These are phyloP conservation scores for Zygnema cylindricum DNA, from an alignment of 139 green algal genomes.

Conservation along the genomic window DNA sequence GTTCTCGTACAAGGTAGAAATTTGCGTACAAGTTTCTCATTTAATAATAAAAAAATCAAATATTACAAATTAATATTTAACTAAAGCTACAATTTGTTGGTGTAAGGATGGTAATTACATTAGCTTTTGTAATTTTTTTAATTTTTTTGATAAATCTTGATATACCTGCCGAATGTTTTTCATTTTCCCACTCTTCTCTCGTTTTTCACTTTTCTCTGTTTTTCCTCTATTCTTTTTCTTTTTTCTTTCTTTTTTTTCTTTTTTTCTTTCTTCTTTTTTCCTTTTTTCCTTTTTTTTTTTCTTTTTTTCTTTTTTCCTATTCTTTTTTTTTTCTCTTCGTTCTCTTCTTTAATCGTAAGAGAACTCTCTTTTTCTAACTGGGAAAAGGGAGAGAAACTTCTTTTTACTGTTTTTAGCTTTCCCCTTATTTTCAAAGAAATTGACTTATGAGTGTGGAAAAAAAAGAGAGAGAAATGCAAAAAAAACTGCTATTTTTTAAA, in stretches of 20 bases:
- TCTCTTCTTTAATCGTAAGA: neutral
- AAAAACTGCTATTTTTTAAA: neutral
- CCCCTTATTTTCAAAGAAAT: neutral
- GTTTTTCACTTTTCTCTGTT: neutral
- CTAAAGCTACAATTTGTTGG: too few species aligned
- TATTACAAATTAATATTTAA: too few species aligned
- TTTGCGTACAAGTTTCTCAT: too few species aligned
- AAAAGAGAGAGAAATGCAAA: neutral
- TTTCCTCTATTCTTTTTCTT: neutral
- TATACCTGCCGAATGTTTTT: neutral
- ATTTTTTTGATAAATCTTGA: too few species aligned
- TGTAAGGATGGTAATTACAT: too few species aligned
- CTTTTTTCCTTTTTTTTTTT: neutral
- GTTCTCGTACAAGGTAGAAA: too few species aligned
- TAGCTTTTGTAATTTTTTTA: too few species aligned
- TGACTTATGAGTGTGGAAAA: neutral
- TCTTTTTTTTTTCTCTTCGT: neutral
- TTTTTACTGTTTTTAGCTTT: neutral
- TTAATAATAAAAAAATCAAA: too few species aligned
- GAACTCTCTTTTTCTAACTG: neutral
- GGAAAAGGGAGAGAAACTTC: too few species aligned
- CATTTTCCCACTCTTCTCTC: too few species aligned
- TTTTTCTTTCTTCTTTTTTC: neutral
- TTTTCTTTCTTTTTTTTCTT: neutral
- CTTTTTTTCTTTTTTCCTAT: neutral